These are phyloP conservation scores for Sclerotinia sclerotiorum DNA, from an alignment of 2,329 filamentous ascomycete genomes.

Conservation along the genomic window DNA sequence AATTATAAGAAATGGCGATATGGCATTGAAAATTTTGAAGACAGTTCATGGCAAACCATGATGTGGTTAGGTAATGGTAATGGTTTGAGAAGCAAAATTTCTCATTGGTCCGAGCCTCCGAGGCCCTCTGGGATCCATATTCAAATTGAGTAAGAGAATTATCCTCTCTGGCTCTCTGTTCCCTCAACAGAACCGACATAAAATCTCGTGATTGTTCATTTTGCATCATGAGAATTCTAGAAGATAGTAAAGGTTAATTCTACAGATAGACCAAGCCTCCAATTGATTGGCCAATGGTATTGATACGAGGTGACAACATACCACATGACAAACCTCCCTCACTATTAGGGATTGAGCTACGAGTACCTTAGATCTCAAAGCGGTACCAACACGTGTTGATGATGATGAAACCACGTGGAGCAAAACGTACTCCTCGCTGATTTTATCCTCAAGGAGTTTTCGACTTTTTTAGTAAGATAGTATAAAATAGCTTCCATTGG, in stretches of 20 bases:
- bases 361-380: not conserved
- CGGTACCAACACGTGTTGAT: slow-evolving; percentile 9
- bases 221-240: not conserved
- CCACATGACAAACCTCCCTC: not conserved
- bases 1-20: slow-evolving; percentile 17
- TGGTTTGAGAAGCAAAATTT: slow-evolving; percentile 10
- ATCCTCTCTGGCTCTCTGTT: not conserved
- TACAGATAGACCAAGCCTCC: too few species aligned
- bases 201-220: not conserved
- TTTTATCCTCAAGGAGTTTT: not conserved
- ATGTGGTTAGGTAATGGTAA: slow-evolving; percentile 17
- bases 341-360: not conserved
- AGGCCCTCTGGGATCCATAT: not conserved
- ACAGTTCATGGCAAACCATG: slow-evolving; percentile 17
- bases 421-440: too few species aligned
- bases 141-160: slow-evolving; percentile 13
- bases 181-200: not conserved
- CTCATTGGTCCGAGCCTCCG: slow-evolving; percentile 2
- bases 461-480: not conserved
- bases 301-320: slow-evolving; percentile 8
- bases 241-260: not conserved
- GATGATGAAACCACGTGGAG: slow-evolving; percentile 9
- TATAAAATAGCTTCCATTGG: not conserved
- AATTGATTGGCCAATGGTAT: too few species aligned
- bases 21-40: slow-evolving; percentile 14